Evolutionary conservation across 2,329 filamentous ascomycete genomes (phyloP).

Genomic region (Aspergillus chevalieri): DNA sequence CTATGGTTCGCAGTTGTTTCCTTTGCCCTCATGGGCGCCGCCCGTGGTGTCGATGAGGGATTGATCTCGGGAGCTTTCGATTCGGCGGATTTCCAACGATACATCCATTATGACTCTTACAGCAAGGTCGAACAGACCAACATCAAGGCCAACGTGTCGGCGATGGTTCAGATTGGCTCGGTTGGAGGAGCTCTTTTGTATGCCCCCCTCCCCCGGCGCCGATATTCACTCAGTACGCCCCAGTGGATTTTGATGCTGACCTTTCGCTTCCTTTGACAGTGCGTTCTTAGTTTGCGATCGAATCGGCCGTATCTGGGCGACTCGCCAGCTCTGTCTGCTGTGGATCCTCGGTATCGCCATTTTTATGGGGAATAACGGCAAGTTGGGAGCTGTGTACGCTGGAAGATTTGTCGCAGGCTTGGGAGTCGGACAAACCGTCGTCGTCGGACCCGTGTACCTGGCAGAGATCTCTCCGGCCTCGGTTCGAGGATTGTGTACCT

Average conservation of each 20-base stretch:
- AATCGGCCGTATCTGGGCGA: slow-evolving; percentile 39
- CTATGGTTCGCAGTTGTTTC: slow-evolving; percentile 71
- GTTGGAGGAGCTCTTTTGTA: slow-evolving; percentile 63
- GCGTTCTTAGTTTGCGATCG: slow-evolving; percentile 45
- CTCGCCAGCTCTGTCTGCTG: slow-evolving; percentile 35
- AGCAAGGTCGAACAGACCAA: slow-evolving; percentile 53
- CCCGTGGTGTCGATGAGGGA: slow-evolving; percentile 73
- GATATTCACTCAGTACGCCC: not conserved
- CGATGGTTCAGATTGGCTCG: slow-evolving; percentile 75
- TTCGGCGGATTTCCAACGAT: slow-evolving; percentile 56
- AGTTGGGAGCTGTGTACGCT: slow-evolving; percentile 37
- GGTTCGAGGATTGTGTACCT: slow-evolving; percentile 67
- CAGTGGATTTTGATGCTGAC: not conserved
- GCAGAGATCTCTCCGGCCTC: slow-evolving; percentile 64
- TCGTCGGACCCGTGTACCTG: slow-evolving; percentile 60
- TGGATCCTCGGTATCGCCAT: slow-evolving; percentile 40
- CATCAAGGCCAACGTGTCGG: slow-evolving; percentile 68
- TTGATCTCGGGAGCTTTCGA: slow-evolving; percentile 67
- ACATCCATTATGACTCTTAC: slow-evolving; percentile 54
- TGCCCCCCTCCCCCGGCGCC: slow-evolving; percentile 13
- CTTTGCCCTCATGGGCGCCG: slow-evolving; percentile 70
- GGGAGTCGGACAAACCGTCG: slow-evolving; percentile 39
- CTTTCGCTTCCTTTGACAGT: slow-evolving; percentile 25
- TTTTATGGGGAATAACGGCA: slow-evolving; percentile 37
- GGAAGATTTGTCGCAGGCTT: slow-evolving; percentile 41